Conservation (phyloP, 495 filamentous ascomycete species). For the Bombardia bombarda region DNA sequence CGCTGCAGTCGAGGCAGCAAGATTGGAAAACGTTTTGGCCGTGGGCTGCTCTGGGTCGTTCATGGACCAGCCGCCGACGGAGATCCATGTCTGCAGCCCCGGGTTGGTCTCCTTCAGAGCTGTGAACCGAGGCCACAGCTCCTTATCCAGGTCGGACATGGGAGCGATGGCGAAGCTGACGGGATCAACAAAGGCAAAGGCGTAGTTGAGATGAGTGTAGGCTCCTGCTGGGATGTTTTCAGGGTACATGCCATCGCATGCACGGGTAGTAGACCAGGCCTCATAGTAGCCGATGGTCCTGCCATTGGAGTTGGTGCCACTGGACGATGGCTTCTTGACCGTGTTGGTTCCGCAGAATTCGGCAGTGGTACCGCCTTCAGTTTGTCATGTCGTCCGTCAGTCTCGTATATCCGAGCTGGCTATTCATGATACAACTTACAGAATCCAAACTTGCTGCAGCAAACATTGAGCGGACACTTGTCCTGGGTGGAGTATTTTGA, state of each 20-base stretch:
- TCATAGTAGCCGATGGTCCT: conserved; percentile 13
- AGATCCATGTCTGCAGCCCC: conserved; percentile 26
- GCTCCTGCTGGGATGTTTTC: conserved; percentile 1
- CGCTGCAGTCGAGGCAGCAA: conserved; percentile 10
- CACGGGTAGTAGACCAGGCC: not conserved
- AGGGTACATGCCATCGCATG: conserved; percentile 4
- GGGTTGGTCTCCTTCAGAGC: conserved; percentile 19
- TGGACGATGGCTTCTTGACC: conserved; percentile 2
- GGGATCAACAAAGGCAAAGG: conserved; percentile 16
- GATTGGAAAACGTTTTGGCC: conserved; percentile 9
- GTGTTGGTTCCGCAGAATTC: conserved; percentile 11
- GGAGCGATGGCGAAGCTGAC: conserved; percentile 3
- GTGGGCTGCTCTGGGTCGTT: conserved; percentile 26
- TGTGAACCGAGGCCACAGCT: conserved; percentile 8
- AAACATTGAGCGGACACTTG: not conserved
- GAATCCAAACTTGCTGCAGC: not conserved
- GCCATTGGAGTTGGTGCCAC: conserved; percentile 13
- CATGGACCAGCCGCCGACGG: conserved; percentile 38
- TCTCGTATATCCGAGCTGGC: not conserved
- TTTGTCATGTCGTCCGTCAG: not conserved
- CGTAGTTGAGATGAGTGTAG: conserved; percentile 21
- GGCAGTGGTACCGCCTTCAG: not conserved
- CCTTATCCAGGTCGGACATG: conserved; percentile 1
- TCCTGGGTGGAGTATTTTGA: not conserved
- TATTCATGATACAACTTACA: not conserved